Evolutionary conservation across 306 rosid genomes (phyloP), one percentile per base, ranked within the genome.

Genomic region (Acmispon strigosus): DNA sequence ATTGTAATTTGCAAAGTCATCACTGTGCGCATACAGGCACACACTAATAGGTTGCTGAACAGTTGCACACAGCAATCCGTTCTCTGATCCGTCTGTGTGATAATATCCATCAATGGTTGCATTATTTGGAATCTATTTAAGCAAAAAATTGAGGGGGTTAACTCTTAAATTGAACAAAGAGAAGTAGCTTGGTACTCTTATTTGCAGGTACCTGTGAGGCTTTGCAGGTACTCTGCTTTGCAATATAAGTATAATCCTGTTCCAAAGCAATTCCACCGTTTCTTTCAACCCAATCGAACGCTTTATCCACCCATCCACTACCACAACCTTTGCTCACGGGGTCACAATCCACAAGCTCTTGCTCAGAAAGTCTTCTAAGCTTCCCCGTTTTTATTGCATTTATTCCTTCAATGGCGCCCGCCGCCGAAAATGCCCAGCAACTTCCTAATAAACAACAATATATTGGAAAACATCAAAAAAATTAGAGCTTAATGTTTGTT

Each of bases 11-110:
- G 72, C 76, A 56, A 86, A 86, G 69, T 72, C 87, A 0, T 2
- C 1, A 50, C 45, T 13, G 37, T 32, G 37, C 12, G 80, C 47
- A 59, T 83, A 63, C 0, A 86, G 45, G 13, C 70, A 82, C 63
- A 86, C 82, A 70, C 80, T 75, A 47, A 83, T 9, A 36, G 90
- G 90, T 8, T 86, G 87, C 48, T 75, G 73, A 63, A 51, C 76
- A 3, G 75, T 12, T 8, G 87, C 85, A 55, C 78, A 78, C 47
- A 78, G 22, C 11, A 86, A 71, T 47, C 66, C 84, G 0, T 53
- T 1, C 0, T 86, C 87, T 44, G 86, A 78, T 61, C 49, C 65
- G 37, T 36, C 75, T 2, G 77, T 81, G 24, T 82, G 78, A 70
- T 51, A 16, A 70, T 82, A 82, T 20, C 85, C 81, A 44, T 77